phyloP scores from a whole-genome alignment of 129 eudicot species.

The Mikania micrantha region DNA sequence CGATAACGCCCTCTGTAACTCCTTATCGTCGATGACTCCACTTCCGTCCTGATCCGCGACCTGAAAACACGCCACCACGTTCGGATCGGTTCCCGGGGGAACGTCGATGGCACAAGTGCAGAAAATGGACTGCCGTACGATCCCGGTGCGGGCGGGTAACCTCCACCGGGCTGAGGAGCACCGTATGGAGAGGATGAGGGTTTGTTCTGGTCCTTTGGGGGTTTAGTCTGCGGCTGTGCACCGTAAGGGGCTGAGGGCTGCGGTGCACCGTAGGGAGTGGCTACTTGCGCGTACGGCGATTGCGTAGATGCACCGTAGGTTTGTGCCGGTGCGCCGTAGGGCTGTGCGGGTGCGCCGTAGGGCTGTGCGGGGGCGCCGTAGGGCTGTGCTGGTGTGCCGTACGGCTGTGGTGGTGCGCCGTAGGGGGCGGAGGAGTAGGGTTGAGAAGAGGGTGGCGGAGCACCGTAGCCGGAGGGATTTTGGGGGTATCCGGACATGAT shows the following conservation, averaged over 20 bases:
- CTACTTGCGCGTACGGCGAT: no score
- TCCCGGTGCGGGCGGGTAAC: conserved; percentile 39
- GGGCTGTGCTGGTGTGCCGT: conserved; percentile 24
- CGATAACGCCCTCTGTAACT: conserved; percentile 66
- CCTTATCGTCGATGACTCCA: conserved; percentile 82
- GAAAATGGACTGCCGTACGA: conserved; percentile 71
- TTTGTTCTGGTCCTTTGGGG: conserved; percentile 35
- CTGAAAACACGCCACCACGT: conserved; percentile 73
- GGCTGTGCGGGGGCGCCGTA: conserved; percentile 42
- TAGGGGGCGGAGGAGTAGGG: conserved; percentile 31
- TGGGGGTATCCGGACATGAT: conserved; percentile 34
- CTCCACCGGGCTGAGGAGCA: conserved; percentile 26
- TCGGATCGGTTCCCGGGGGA: conserved; percentile 97
- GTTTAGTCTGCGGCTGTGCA: conserved; percentile 27
- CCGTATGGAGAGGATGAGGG: conserved; percentile 34
- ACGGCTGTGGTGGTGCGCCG: conserved; percentile 31
- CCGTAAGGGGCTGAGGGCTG: conserved; percentile 48
- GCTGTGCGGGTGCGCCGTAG: conserved; percentile 15
- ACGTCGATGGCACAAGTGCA: conserved; percentile 65
- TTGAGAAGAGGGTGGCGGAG: conserved; percentile 21
- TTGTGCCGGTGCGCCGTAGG: conserved; percentile 30
- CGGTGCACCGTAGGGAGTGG: conserved; percentile 39
- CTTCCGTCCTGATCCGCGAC: conserved; percentile 82
- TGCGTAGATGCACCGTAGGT: conserved; percentile 31
- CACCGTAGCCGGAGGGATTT: conserved; percentile 42